These are phyloP conservation scores for Colletotrichum sp. DNA, from an alignment of 2,329 filamentous ascomycete genomes.

Conservation along the genomic window DNA sequence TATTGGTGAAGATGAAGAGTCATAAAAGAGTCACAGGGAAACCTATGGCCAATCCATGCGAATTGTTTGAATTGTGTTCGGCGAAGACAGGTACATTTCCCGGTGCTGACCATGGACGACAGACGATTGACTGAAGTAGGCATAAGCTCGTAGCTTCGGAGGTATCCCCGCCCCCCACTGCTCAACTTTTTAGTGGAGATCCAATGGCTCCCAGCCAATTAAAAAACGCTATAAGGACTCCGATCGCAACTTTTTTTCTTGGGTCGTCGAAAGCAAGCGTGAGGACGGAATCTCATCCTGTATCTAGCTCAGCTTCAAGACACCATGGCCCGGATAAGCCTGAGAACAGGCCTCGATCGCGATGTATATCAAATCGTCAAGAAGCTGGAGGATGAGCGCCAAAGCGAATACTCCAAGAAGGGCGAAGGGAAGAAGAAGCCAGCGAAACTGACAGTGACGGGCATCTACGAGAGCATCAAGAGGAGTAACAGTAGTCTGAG, in stretches of 20 bases:
- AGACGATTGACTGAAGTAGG: neutral
- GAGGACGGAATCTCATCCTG: neutral
- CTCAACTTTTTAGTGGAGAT: neutral
- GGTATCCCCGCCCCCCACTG: neutral
- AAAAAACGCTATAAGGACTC: neutral
- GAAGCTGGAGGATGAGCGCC: conserved; percentile 69
- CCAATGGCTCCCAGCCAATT: neutral
- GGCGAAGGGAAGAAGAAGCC: conserved; percentile 37
- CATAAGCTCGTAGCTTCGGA: neutral
- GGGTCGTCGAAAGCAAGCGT: neutral
- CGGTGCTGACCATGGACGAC: neutral
- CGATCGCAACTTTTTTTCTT: neutral
- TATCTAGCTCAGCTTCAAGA: neutral
- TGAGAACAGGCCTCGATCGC: conserved; percentile 65
- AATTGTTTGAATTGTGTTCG: neutral
- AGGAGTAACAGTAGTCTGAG: conserved; percentile 86
- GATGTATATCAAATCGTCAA: conserved; percentile 82
- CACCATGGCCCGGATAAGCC: conserved; percentile 32
- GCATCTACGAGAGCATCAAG: conserved; percentile 76
- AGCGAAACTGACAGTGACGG: conserved; percentile 55
- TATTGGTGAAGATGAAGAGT: neutral
- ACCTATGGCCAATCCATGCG: neutral
- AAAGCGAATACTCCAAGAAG: conserved; percentile 63
- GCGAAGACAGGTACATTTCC: neutral
- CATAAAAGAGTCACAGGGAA: neutral